phyloP scores from a whole-genome alignment of 345 rosid genomes.

The Bruguiera parviflora region DNA sequence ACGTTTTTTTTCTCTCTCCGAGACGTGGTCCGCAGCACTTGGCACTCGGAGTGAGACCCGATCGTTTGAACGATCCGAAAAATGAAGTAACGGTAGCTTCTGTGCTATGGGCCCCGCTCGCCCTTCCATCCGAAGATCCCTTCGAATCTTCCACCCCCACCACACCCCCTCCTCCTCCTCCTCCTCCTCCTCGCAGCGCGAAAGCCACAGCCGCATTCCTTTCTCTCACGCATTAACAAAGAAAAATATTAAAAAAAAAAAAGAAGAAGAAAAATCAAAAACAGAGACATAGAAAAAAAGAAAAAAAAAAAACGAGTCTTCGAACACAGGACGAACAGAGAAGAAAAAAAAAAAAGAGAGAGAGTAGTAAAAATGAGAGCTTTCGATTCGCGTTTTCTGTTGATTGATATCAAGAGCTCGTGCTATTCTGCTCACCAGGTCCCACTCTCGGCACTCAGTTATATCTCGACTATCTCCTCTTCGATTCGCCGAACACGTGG shows the following conservation, averaged over 20 bases:
- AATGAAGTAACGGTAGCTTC: no score
- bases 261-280: background rate
- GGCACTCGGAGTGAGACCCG: no score
- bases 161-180: background rate
- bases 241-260: background rate
- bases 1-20: no score
- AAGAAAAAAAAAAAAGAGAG: background rate
- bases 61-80: no score
- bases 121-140: slow-evolving; percentile 44
- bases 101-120: slow-evolving; percentile 39
- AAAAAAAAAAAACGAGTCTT: background rate
- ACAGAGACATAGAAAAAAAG: background rate
- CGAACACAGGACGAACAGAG: background rate
- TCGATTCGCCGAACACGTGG: slow-evolving; percentile 63
- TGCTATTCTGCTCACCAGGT: slow-evolving; percentile 50
- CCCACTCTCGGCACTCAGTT: slow-evolving; percentile 41
- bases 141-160: slow-evolving; percentile 54
- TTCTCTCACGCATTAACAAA: background rate
- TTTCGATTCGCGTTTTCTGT: slow-evolving; percentile 52
- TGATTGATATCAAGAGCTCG: slow-evolving; percentile 69
- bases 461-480: slow-evolving; percentile 45
- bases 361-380: slow-evolving; percentile 39
- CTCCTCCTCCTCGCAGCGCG: no score
- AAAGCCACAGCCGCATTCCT: background rate
- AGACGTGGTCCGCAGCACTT: no score